Percentiles rank a stretch among this genome's conserved stretches.
These are phyloP conservation scores for Lentinula raphanica DNA, from an alignment of 768 basidiomycete genomes.

Conservation along the genomic window DNA sequence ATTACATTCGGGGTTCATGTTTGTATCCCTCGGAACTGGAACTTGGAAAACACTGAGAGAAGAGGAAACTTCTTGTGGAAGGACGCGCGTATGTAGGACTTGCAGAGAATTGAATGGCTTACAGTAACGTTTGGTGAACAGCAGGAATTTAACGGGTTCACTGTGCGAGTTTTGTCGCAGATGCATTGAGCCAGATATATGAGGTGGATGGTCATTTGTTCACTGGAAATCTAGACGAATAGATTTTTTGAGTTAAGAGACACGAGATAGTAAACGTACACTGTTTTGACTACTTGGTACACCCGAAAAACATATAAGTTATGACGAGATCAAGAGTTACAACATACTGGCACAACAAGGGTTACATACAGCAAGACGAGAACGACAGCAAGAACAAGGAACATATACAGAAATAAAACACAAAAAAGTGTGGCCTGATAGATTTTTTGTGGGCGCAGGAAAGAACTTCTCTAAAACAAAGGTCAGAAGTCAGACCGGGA, in stretches of 20 bases:
- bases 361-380: not conserved
- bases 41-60: no score
- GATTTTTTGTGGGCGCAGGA: not conserved
- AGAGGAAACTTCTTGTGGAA: no score
- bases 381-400: not conserved
- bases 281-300: not conserved
- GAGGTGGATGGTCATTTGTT: no score
- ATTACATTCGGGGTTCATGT: not conserved
- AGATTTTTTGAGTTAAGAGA: not conserved
- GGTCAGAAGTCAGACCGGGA: no score
- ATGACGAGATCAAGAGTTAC: not conserved
- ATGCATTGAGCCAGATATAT: no score
- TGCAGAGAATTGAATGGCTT: no score
- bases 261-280: not conserved
- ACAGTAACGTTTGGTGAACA: no score
- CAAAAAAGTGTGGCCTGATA: not conserved
- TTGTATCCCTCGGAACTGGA: no score
- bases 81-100: no score
- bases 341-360: not conserved
- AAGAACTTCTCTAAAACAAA: no score
- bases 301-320: not conserved
- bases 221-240: no score
- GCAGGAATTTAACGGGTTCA: not conserved
- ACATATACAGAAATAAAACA: not conserved
- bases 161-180: no score